Base-by-base conservation (phyloP, 1,284 basidiomycete species). In the Irpex sp. region DNA sequence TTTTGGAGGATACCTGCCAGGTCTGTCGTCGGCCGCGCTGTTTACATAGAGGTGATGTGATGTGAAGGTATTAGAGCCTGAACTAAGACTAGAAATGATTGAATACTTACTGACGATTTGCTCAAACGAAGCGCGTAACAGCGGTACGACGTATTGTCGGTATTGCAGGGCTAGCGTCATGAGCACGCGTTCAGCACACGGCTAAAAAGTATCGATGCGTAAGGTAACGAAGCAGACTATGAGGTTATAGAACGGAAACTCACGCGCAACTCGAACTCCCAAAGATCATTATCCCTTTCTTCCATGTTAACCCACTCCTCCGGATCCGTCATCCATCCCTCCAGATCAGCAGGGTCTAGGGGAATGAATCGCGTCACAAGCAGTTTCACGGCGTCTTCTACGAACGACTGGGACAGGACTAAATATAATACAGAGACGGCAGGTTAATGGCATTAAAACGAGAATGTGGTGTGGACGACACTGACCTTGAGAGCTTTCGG, bases 291-390 rank as follows among this genome's bases (percentile, higher is more conserved):
- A 67, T 94, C 94, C 66, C 89, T 90, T 65, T 92, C 90, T 75
- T 95, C 93, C 1, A 84, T 73, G 63, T 93, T 90, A 4, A 94
- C 84, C 93, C 94, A 97, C 70, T 95, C 92, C 76, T 97, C 94
- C 0, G 94, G 93, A 74, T 95, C 92, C 31, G 83, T 81, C 76
- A 89, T 83, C 88, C 94, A 92, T 2, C 79, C 82, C 66, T 93
- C 86, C 4, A 96, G 81, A 73, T 96, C 94, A 4, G 81, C 76
- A 0, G 89, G 82, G 61, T 90, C 92, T 37, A 96, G 79, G 3
- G 92, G 92, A 71, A 97, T 88, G 69, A 95, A 91, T 26, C 90
- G 85, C 39, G 89, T 89, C 26, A 96, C 83, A 4, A 97, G 82
- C 13, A 94, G 77, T 65, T 84, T 83, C 35, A 95, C 89, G 0